These are phyloP conservation scores for Boletus insuetus DNA, from an alignment of 768 basidiomycete species.

Conservation along the genomic window DNA sequence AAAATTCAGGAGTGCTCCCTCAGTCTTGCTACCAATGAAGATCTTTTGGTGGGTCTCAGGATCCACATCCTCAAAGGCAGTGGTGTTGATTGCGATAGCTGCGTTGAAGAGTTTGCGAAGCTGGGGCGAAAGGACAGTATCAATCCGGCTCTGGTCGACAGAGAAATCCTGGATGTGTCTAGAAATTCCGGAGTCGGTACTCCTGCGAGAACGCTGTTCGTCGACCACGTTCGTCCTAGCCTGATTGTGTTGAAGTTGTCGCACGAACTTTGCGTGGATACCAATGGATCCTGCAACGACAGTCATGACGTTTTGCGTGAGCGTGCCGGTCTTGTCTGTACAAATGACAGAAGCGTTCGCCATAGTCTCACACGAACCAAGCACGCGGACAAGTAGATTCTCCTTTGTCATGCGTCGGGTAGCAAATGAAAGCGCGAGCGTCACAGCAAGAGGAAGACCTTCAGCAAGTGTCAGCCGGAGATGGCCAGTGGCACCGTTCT, in stretches of 20 bases:
- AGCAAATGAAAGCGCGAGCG: slow-evolving; percentile 93
- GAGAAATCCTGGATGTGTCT: slow-evolving; percentile 76
- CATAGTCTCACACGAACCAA: slow-evolving; percentile 98
- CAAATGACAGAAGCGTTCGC: slow-evolving; percentile 95
- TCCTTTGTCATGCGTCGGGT: slow-evolving; percentile 98
- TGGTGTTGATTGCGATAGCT: slow-evolving; percentile 88
- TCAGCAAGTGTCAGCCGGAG: slow-evolving; percentile 1
- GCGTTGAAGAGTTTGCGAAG: slow-evolving; percentile 73
- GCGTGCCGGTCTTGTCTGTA: slow-evolving; percentile 95
- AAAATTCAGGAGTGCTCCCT: slow-evolving; percentile 85
- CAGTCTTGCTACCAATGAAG: slow-evolving; percentile 94
- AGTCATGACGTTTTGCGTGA: slow-evolving; percentile 93
- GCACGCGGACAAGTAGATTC: slow-evolving; percentile 91
- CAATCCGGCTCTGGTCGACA: slow-evolving; percentile 74
- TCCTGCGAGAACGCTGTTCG: slow-evolving; percentile 32
- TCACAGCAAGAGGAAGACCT: slow-evolving; percentile 94
- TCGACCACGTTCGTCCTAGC: slow-evolving; percentile 71
- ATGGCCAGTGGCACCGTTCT: neutral
- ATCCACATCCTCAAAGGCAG: slow-evolving; percentile 85
- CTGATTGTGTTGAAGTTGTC: slow-evolving; percentile 67
- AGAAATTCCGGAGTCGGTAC: slow-evolving; percentile 27
- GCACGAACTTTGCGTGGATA: slow-evolving; percentile 92
- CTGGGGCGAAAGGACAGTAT: slow-evolving; percentile 55
- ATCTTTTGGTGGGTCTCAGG: slow-evolving; percentile 52
- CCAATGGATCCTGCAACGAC: slow-evolving; percentile 96